Conservation (phyloP, 768 basidiomycete genomes). For the Phlebiopsis gigantea region DNA sequence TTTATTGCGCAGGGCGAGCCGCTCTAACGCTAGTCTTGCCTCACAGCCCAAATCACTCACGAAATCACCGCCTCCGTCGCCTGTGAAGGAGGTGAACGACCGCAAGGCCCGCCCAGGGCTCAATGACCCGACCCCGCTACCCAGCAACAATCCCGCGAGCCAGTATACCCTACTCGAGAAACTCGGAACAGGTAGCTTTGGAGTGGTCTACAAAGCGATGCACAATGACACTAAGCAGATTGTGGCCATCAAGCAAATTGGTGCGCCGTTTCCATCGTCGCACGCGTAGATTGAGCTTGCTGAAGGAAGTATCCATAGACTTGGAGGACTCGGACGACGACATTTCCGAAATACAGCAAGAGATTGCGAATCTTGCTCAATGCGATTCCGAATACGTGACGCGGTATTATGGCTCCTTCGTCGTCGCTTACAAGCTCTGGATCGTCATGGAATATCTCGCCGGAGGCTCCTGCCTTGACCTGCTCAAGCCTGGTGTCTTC, state of each 20-base stretch:
- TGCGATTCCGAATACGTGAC: conserved; percentile 98
- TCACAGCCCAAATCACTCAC: conserved; percentile 21
- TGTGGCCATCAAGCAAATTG: conserved; percentile 98
- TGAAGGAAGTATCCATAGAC: conserved; percentile 43
- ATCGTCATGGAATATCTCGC: conserved; percentile 99
- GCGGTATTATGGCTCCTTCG: conserved; percentile 94
- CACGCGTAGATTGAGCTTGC: neutral
- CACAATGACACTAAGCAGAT: conserved; percentile 92
- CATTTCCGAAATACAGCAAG: conserved; percentile 97
- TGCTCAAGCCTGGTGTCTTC: conserved; percentile 88
- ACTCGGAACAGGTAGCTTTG: conserved; percentile 96
- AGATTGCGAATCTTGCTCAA: conserved; percentile 92
- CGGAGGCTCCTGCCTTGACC: conserved; percentile 96
- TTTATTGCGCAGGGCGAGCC: conserved; percentile 35
- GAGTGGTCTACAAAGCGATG: conserved; percentile 95
- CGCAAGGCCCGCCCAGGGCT: conserved; percentile 28
- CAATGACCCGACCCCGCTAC: conserved; percentile 62
- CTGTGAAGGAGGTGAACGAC: conserved; percentile 31
- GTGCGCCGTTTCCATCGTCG: conserved; percentile 37
- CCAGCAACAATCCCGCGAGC: conserved; percentile 76
- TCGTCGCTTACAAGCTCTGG: conserved; percentile 96
- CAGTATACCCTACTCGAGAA: conserved; percentile 94
- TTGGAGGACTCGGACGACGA: conserved; percentile 98
- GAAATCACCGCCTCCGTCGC: conserved; percentile 44
- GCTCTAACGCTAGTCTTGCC: conserved; percentile 19